Percentiles rank a stretch among this genome's conserved stretches.
Evolutionary conservation across 805 yeast species (phyloP).

Genomic region (Pichia sporocuriosa): DNA sequence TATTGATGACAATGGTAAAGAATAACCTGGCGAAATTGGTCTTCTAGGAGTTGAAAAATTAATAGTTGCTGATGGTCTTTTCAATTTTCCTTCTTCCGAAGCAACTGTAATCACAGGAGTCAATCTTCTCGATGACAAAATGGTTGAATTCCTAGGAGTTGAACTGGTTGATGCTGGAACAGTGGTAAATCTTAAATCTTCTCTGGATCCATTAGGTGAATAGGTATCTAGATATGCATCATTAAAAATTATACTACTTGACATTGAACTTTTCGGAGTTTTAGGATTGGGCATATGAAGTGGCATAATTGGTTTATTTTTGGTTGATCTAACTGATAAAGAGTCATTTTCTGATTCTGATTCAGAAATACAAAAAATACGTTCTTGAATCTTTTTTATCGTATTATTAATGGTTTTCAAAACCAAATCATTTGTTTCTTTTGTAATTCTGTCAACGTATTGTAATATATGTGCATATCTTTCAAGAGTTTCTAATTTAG

Average conservation of each 20-base stretch:
- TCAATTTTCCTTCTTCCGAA: slow-evolving; percentile 13
- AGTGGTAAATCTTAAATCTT: slow-evolving; percentile 1
- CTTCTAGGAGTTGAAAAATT: slow-evolving; percentile 5
- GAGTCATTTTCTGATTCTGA: slow-evolving; percentile 19
- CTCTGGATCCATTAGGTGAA: slow-evolving; percentile 6
- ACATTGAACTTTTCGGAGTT: slow-evolving; percentile 7
- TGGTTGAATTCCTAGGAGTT: slow-evolving; percentile 17
- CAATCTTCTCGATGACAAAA: slow-evolving; percentile 15
- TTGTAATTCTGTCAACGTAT: slow-evolving; percentile 68
- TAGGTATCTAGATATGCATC: slow-evolving; percentile 17
- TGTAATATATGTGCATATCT: slow-evolving; percentile 69
- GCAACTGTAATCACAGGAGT: slow-evolving; percentile 26
- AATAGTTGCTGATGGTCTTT: slow-evolving; percentile 3
- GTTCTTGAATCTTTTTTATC: slow-evolving; percentile 44
- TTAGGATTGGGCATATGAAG: slow-evolving; percentile 15
- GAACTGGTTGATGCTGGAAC: slow-evolving; percentile 15
- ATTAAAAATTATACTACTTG: slow-evolving; percentile 18
- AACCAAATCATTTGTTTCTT: slow-evolving; percentile 70
- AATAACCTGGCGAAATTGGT: slow-evolving; percentile 32
- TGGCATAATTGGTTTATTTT: slow-evolving; percentile 3
- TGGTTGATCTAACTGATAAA: slow-evolving; percentile 2
- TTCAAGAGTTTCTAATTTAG: slow-evolving; percentile 62
- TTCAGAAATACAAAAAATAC: slow-evolving; percentile 19
- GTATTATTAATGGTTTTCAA: slow-evolving; percentile 57
- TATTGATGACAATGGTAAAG: slow-evolving; percentile 53